Base-by-base conservation (phyloP, 768 basidiomycete genomes). In the Fomitopsis pulvina region DNA sequence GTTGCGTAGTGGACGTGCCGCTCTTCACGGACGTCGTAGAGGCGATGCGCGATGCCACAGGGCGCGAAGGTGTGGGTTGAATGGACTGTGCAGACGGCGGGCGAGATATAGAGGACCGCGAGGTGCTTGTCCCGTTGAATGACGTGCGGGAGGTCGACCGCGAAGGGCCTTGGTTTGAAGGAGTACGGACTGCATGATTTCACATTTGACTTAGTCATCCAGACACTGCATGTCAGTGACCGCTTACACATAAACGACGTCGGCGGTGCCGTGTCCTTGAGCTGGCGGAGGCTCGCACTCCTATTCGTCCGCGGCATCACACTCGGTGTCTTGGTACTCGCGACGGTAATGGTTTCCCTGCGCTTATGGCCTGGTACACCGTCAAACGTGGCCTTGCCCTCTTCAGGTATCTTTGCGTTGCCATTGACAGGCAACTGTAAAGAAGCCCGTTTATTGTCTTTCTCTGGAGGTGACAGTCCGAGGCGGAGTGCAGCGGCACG, bases 281-380 rank as follows among this genome's bases (percentile, higher is more conserved):
- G 56, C 40, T 60, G 59, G 29, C 73, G 64, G 52, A 78, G 55
- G 10, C 65, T 60, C 20, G 77, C 73, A 44, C 72, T 74, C 56
- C 55, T 66, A 54, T 78, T 79, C 28, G 65, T 59, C 16, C 73
- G 63, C 5, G 79, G 78, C 4, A 61, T 52, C n/a, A 77, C 68
- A 1, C 62, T 61, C 8, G 77, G 77, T 9, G 70, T 55, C 44
- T 60, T 62, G 9, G 69, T 71, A 53, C 76, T 78, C 16, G 83
- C 75, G 8, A 92, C 90, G 5, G 79, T 64, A 53, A 92, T 82
- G 12, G 78, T 79, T 61, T 88, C 86, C 24, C 84, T 70, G 48
- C 89, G 74, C 66, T 92, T 92, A 60, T 92, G 89, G 0, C 89
- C 89, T 4, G 90, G 89, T 2, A 92, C 83, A 28, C 87, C 87